phyloP scores from a whole-genome alignment of 2,329 filamentous ascomycete species.

The Exophiala alcalophila region DNA sequence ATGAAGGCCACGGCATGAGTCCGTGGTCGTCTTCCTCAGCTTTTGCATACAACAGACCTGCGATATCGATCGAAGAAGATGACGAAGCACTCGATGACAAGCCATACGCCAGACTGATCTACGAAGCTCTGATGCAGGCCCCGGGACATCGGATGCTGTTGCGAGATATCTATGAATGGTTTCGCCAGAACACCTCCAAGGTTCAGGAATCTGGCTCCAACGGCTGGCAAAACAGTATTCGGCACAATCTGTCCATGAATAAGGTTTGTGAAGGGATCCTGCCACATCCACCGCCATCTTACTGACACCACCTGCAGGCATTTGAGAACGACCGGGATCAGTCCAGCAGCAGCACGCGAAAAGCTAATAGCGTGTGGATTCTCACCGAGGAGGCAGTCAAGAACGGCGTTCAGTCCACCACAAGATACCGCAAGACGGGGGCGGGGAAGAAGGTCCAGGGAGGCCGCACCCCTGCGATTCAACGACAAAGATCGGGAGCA shows the following conservation, averaged over 20 bases:
- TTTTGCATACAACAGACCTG: conserved; percentile 8
- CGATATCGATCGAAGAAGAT: conserved; percentile 15
- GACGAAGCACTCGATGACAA: conserved; percentile 46
- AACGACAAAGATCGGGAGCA: conserved; percentile 42
- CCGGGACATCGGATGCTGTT: conserved; percentile 70
- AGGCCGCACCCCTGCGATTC: conserved; percentile 39
- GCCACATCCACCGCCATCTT: too few relatives aligned
- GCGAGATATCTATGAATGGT: conserved; percentile 89
- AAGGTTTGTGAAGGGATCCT: conserved; percentile 56
- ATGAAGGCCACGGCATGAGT: conserved; percentile 10
- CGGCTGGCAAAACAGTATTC: conserved; percentile 94
- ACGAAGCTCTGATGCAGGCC: conserved; percentile 67
- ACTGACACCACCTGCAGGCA: conserved; percentile 32
- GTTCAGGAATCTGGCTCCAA: conserved; percentile 57
- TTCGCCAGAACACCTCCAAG: conserved; percentile 75
- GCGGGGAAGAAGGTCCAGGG: conserved; percentile 40
- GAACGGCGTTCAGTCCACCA: conserved; percentile 80
- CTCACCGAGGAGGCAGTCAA: conserved; percentile 66
- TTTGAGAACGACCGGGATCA: conserved; percentile 36
- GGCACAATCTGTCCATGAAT: conserved; percentile 97
- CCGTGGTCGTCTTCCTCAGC: conserved; percentile 22
- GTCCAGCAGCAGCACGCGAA: conserved; percentile 54
- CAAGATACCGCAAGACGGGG: conserved; percentile 60
- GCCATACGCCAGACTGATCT: conserved; percentile 81
- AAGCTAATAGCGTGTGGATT: conserved; percentile 72